These are phyloP conservation scores for Talaromyces sp. DNA, from an alignment of 2,329 filamentous ascomycete genomes.

Conservation along the genomic window DNA sequence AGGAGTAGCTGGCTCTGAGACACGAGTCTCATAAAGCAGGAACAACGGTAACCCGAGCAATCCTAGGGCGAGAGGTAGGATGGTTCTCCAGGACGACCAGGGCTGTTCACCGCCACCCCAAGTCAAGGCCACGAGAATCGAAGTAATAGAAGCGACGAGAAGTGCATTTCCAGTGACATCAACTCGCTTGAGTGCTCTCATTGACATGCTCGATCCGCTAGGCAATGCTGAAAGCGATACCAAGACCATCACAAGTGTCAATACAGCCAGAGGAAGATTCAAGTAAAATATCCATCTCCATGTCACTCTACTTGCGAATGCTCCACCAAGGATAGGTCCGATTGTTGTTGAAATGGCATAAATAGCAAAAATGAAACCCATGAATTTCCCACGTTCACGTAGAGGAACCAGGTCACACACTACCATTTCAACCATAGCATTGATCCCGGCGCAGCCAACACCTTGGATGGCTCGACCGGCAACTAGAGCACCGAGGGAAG, in stretches of 20 bases:
- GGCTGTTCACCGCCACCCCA: constrained; percentile 34
- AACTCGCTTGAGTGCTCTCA: constrained; percentile 39
- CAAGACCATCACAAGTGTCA: constrained; percentile 24
- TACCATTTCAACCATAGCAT: constrained; percentile 47
- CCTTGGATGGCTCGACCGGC: constrained; percentile 55
- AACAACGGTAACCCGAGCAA: constrained; percentile 24
- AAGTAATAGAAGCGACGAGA: constrained; percentile 30
- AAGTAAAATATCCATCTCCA: constrained; percentile 33
- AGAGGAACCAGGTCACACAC: constrained; percentile 52
- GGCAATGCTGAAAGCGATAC: constrained; percentile 39
- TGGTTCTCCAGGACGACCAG: constrained; percentile 37
- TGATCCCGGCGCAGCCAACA: constrained; percentile 45
- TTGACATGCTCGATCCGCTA: constrained; percentile 23
- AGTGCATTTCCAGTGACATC: constrained; percentile 41
- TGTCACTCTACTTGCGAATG: constrained; percentile 20
- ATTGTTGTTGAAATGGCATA: constrained; percentile 45
- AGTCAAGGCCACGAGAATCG: constrained; percentile 33
- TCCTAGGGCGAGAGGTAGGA: constrained; percentile 41
- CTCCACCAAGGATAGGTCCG: constrained; percentile 23
- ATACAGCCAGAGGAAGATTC: constrained; percentile 21
- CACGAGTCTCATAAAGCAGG: constrained; percentile 20
- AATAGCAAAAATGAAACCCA: constrained; percentile 37
- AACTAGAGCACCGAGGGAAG: constrained; percentile 45
- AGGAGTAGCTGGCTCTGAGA: constrained; percentile 5
- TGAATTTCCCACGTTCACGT: constrained; percentile 45